These are phyloP conservation scores for Mangifera indica DNA, from an alignment of 345 rosid genomes.

Conservation along the genomic window DNA sequence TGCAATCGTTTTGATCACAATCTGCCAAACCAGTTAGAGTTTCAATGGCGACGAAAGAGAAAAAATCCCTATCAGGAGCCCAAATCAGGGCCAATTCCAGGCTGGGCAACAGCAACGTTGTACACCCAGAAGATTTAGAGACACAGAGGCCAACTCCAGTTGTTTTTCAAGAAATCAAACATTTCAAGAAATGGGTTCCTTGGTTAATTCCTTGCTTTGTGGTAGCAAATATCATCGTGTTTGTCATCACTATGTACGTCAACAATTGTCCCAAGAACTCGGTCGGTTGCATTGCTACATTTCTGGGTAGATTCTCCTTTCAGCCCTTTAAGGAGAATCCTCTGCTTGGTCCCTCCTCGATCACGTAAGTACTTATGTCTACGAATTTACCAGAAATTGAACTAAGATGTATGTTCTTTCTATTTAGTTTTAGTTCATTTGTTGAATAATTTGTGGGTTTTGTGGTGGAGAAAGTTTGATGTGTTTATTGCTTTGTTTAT, in stretches of 20 bases:
- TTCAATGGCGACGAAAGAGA: conserved; percentile 14
- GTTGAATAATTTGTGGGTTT: background rate
- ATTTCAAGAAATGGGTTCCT: conserved; percentile 64
- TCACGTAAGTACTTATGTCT: conserved; percentile 47
- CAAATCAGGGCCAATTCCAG: conserved; percentile 40
- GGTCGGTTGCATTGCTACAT: conserved; percentile 58
- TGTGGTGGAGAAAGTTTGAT: background rate
- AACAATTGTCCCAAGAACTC: conserved; percentile 83
- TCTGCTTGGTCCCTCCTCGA: conserved; percentile 88
- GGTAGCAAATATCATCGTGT: conserved; percentile 59
- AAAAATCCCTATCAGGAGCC: conserved; percentile 22
- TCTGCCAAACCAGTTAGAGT: background rate
- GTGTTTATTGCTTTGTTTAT: conserved; percentile 6
- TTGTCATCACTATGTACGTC: conserved; percentile 82
- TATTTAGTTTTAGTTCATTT: background rate
- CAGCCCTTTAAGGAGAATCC: conserved; percentile 89
- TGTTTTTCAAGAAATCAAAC: conserved; percentile 47
- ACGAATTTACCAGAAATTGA: background rate
- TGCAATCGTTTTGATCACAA: background rate
- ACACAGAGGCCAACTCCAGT: conserved; percentile 34
- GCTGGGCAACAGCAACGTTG: conserved; percentile 24
- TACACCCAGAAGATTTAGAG: conserved; percentile 49
- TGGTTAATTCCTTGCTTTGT: conserved; percentile 84
- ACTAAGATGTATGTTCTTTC: background rate
- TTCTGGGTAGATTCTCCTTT: conserved; percentile 85